Evolutionary conservation across 805 yeast species (phyloP).

Genomic region (Kazachstania martiniae): DNA sequence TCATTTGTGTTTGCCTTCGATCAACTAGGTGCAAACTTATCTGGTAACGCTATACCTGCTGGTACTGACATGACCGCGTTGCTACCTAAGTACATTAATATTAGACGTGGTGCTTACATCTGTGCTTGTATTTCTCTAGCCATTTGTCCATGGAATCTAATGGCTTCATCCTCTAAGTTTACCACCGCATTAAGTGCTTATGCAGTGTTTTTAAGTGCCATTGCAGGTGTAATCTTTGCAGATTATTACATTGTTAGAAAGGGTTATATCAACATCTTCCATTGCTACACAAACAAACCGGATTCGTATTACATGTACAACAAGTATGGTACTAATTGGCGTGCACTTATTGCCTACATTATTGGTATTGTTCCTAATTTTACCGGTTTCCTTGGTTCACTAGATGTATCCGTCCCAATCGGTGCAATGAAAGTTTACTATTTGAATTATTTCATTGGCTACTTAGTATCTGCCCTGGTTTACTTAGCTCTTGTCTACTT

Average conservation of each 20-base stretch:
- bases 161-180: conserved; percentile 58
- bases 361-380: conserved; percentile 76
- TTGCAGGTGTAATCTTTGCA: conserved; percentile 64
- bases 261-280: conserved; percentile 54
- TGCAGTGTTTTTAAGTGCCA: conserved; percentile 70
- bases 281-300: conserved; percentile 44
- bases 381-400: conserved; percentile 80
- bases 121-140: conserved; percentile 63
- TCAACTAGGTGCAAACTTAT: conserved; percentile 68
- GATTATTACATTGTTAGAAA: conserved; percentile 67
- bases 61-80: conserved; percentile 65
- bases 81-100: conserved; percentile 52
- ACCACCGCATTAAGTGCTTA: conserved; percentile 75
- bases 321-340: conserved; percentile 63
- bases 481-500: conserved; percentile 43
- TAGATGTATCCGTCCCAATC: conserved; percentile 63
- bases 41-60: conserved; percentile 61
- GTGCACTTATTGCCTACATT: conserved; percentile 72
- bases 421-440: conserved; percentile 70
- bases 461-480: conserved; percentile 42
- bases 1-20: conserved; percentile 62
- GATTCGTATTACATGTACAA: conserved; percentile 48
- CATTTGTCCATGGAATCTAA: conserved; percentile 77
- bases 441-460: conserved; percentile 71
- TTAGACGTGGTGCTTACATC: conserved; percentile 71